Evolutionary conservation across 2,329 filamentous ascomycete species (phyloP).

Genomic region (Zymoseptoria crescenta): DNA sequence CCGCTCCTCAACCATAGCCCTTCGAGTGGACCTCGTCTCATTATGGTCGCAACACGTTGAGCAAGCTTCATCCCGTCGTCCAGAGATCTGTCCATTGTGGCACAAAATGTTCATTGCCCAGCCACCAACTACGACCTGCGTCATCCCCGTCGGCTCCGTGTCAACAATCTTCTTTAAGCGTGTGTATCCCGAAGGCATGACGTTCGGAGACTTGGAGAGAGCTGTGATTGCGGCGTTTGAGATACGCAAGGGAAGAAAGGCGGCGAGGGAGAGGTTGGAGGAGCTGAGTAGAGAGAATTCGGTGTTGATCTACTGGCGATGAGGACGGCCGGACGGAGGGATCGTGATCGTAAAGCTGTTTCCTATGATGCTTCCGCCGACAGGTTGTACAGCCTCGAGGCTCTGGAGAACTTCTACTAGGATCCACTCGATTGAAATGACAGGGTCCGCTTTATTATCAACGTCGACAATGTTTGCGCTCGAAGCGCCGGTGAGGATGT

Average conservation of each 20-base stretch:
- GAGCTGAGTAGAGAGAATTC: constrained; percentile 14
- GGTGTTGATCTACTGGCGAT: constrained; percentile 18
- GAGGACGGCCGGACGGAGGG: background rate
- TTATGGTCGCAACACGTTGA: constrained; percentile 9
- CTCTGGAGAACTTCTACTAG: too few relatives aligned
- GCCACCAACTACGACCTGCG: constrained; percentile 15
- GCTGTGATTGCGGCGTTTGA: constrained; percentile 17
- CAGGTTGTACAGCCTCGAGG: too few relatives aligned
- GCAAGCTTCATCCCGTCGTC: background rate
- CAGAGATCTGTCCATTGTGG: constrained; percentile 11
- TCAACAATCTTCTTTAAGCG: constrained; percentile 13
- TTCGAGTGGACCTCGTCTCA: constrained; percentile 13
- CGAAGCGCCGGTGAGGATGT: too few relatives aligned
- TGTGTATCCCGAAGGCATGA: constrained; percentile 17
- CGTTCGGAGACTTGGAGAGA: constrained; percentile 13
- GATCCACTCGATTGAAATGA: too few relatives aligned
- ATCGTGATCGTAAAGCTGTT: too few relatives aligned
- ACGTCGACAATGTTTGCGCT: too few relatives aligned
- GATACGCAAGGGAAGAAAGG: constrained; percentile 11
- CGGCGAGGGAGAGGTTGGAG: constrained; percentile 10
- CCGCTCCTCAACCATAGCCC: constrained; percentile 15
- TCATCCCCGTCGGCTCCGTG: constrained; percentile 12
- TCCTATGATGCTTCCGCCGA: too few relatives aligned
- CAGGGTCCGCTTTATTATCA: too few relatives aligned
- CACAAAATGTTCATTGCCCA: constrained; percentile 13